These are phyloP conservation scores for Hydnomerulius pinastri DNA, from an alignment of 768 basidiomycete genomes.

Conservation along the genomic window DNA sequence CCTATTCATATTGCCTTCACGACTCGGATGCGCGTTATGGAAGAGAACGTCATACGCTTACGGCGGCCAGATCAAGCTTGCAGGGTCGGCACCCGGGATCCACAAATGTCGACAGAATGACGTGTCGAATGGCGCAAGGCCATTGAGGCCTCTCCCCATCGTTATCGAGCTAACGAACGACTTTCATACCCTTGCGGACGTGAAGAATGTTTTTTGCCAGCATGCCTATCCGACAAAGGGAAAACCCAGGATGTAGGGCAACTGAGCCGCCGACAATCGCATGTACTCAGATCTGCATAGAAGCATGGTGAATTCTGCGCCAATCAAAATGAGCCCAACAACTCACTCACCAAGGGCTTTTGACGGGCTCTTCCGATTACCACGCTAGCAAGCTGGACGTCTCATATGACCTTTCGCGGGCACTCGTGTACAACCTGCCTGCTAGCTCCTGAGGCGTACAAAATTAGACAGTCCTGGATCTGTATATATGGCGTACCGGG, in stretches of 20 bases:
- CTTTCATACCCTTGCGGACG: background rate
- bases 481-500: constrained; percentile 14
- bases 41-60: background rate
- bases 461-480: constrained; percentile 19
- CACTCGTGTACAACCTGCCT: background rate
- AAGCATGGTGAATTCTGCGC: constrained; percentile 19
- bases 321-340: constrained; percentile 24
- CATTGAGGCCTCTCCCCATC: background rate
- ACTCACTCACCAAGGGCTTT: constrained; percentile 1
- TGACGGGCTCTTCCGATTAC: constrained; percentile 20
- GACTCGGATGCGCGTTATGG: background rate
- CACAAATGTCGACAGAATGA: constrained; percentile 17
- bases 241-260: constrained; percentile 27
- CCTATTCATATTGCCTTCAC: background rate
- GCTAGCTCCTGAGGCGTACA: background rate
- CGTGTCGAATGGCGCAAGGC: background rate
- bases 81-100: background rate
- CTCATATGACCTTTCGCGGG: constrained; percentile 24
- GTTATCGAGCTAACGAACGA: background rate
- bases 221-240: background rate
- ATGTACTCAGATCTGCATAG: constrained; percentile 28
- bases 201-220: background rate
- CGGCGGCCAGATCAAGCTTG: background rate
- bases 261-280: constrained; percentile 26
- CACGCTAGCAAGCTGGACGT: constrained; percentile 15